Evolutionary conservation across 2,329 filamentous ascomycete genomes (phyloP), one percentile per base, ranked within the genome.

Genomic region (Ascochyta rabiei): DNA sequence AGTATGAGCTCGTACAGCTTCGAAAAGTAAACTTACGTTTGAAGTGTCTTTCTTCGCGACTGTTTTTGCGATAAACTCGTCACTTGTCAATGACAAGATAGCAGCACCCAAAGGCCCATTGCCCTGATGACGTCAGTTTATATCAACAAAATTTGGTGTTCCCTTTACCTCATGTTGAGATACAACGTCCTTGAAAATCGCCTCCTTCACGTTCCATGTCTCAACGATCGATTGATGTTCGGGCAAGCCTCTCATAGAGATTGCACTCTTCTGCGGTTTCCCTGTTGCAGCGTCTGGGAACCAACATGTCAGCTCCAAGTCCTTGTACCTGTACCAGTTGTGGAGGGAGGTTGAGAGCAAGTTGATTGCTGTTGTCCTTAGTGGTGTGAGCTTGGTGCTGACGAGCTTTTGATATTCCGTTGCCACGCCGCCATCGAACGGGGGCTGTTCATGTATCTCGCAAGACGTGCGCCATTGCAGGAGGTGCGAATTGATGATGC

Each of bases 391-490:
- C 63, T 90, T 87, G 28, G 84, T 84, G 19, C 87, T 88, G 26
- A 96, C 86, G 19, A 98, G 83, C 47, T 85, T 86, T 65, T 86
- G 89, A 76, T 98, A 99, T 63, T 93, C 87, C 3, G 88, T 82
- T 1, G 91, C 89, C 41, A 87, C 85, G 45, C 90, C 88, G 40
- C 91, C 90, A 56, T 97, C 95, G 48, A 96, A 80, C 4, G 93
- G 95, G n/a, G 93, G 89, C 46, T 86, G 83, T 46, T 97, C 84
- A 26, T 89, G 77, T 53, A 96, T 84, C 71, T 93, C 87, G 60
- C 89, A 86, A 48, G 91, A 89, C 4, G 90, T 89, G 64, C 96
- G 86, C 83, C 88, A 93, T 72, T 89, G 90, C 12, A 96, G 83
- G 33, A 96, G 81, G 42, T 90, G 86, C 21, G 91, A 82, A 24